Conservation (phyloP, 1,139 yeast genomes). For the Pichia sp. region DNA sequence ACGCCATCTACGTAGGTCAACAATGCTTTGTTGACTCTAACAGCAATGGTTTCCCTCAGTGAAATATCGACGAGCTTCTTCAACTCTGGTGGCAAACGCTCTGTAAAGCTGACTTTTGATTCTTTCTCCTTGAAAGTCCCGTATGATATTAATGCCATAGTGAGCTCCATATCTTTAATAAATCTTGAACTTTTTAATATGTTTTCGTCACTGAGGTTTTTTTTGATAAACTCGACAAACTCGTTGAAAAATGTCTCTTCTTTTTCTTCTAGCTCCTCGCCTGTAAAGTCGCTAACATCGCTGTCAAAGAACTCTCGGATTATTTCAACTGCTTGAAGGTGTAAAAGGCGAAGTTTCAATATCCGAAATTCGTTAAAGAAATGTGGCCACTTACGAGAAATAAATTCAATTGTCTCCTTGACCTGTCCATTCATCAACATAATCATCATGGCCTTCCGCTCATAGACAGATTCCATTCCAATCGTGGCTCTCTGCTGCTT, state of each 20-base stretch:
- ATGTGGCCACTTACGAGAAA: conserved; percentile 49
- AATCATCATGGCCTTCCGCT: conserved; percentile 46
- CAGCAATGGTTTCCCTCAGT: conserved; percentile 53
- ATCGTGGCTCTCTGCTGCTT: conserved; percentile 12
- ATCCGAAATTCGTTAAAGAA: conserved; percentile 51
- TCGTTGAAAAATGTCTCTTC: conserved; percentile 44
- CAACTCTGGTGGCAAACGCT: conserved; percentile 48
- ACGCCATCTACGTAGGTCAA: conserved; percentile 21
- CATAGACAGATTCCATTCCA: conserved; percentile 47
- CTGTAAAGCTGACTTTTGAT: conserved; percentile 9
- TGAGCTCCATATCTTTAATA: conserved; percentile 60
- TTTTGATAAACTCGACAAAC: conserved; percentile 58
- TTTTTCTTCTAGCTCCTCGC: conserved; percentile 10
- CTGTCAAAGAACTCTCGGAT: conserved; percentile 36
- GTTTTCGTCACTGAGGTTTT: conserved; percentile 53
- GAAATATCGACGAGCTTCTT: conserved; percentile 49
- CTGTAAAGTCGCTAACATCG: neutral
- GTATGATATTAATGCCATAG: conserved; percentile 66
- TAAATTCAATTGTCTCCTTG: conserved; percentile 42
- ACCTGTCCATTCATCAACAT: conserved; percentile 49
- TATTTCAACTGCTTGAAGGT: conserved; percentile 62
- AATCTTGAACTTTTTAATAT: conserved; percentile 46
- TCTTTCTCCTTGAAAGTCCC: conserved; percentile 17
- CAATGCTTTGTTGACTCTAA: conserved; percentile 48
- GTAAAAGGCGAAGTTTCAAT: conserved; percentile 58